A percentile compares a stretch with the other conserved stretches of the same genome.
Conservation (phyloP, 495 filamentous ascomycete species). For the Aspergillus egyptiacus region DNA sequence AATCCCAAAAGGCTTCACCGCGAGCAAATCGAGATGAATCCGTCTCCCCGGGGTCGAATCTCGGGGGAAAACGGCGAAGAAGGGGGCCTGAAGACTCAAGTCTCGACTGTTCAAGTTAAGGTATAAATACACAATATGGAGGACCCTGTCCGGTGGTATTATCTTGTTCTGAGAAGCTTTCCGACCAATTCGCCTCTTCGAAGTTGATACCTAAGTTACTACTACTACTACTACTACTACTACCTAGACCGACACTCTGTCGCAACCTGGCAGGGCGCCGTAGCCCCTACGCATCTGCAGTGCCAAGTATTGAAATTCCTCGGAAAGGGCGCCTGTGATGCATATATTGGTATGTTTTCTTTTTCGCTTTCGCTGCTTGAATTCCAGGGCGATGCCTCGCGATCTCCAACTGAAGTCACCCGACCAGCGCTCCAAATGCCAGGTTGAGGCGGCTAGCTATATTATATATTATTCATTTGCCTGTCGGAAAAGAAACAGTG, state of each 20-base stretch:
- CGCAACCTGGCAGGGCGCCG: not conserved
- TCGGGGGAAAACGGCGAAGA: constrained; percentile 18
- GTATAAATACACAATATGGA: constrained; percentile 19
- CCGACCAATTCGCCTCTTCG: not conserved
- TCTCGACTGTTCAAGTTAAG: not conserved
- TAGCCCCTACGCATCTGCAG: constrained; percentile 4
- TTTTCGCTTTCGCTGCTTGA: constrained; percentile 1
- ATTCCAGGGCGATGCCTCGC: constrained; percentile 3
- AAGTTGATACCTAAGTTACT: too few relatives aligned
- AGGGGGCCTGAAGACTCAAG: constrained; percentile 8
- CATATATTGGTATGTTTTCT: constrained; percentile 43
- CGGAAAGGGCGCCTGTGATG: constrained; percentile 25
- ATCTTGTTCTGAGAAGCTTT: not conserved
- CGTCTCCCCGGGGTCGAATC: constrained; percentile 12
- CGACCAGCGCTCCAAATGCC: not conserved
- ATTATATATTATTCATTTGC: too few relatives aligned
- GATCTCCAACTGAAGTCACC: constrained; percentile 5
- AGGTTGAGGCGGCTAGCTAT: not conserved
- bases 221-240: too few relatives aligned
- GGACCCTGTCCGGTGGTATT: not conserved
- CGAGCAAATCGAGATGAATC: constrained; percentile 20
- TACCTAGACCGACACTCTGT: not conserved
- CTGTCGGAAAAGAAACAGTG: constrained; percentile 1
- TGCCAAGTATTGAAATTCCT: constrained; percentile 12
- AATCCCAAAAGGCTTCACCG: constrained; percentile 30